These are phyloP conservation scores for Leishmania turanica DNA, from an alignment of 208 protist genomes.

Conservation along the genomic window DNA sequence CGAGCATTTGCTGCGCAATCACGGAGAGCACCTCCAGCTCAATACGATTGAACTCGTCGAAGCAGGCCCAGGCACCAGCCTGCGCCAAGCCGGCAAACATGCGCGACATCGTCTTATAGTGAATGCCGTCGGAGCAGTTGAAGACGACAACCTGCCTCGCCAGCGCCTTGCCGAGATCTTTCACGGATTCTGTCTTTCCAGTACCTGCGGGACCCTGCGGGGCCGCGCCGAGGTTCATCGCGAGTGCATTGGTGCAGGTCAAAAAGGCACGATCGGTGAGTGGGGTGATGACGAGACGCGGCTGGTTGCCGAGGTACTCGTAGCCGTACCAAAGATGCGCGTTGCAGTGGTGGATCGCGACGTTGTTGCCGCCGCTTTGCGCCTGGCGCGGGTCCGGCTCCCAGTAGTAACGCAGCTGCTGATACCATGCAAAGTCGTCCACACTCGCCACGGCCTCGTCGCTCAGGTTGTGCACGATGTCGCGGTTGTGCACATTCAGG, in stretches of 20 bases:
- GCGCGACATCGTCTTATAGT: slow-evolving; percentile 96
- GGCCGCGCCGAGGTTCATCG: slow-evolving; percentile 94
- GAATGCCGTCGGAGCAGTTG: slow-evolving; percentile 97
- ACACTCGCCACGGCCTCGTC: slow-evolving; percentile 47
- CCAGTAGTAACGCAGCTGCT: slow-evolving; percentile 97
- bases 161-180: slow-evolving; percentile 94
- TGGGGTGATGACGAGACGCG: slow-evolving; percentile 97
- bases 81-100: slow-evolving; percentile 97
- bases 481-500: slow-evolving; percentile 96
- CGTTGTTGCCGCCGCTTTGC: slow-evolving; percentile 66
- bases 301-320: slow-evolving; percentile 96
- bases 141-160: slow-evolving; percentile 95
- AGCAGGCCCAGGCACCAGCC: slow-evolving; percentile 96
- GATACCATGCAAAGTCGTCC: slow-evolving; percentile 94
- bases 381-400: slow-evolving; percentile 50
- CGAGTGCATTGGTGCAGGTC: slow-evolving; percentile 94
- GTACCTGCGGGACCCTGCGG: slow-evolving; percentile 96
- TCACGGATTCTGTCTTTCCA: slow-evolving; percentile 97
- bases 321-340: slow-evolving; percentile 94
- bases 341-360: slow-evolving; percentile 90
- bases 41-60: slow-evolving; percentile 98
- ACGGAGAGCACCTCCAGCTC: slow-evolving; percentile 97
- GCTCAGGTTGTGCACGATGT: slow-evolving; percentile 92
- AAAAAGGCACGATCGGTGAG: slow-evolving; percentile 96
- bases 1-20: slow-evolving; percentile 96